These are phyloP conservation scores for Monsonia emarginata DNA, from an alignment of 441 rosid genomes.

Conservation along the genomic window DNA sequence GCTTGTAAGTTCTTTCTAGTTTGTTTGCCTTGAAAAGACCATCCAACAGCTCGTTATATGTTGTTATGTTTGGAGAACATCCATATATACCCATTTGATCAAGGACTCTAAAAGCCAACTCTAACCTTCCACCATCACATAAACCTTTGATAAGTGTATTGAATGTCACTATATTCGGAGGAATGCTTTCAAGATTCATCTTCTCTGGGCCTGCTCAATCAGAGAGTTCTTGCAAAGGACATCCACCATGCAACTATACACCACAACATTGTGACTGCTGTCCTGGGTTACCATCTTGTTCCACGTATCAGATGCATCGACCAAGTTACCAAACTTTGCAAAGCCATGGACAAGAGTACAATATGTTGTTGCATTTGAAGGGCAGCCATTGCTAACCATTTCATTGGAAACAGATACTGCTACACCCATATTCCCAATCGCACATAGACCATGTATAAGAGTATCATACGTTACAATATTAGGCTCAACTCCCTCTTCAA, in stretches of 20 bases:
- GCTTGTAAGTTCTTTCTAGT: constrained; percentile 34
- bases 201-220: constrained; percentile 55
- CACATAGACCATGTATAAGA: constrained; percentile 57
- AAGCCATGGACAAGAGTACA: constrained; percentile 61
- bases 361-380: constrained; percentile 52
- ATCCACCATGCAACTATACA: constrained; percentile 73
- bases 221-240: constrained; percentile 53
- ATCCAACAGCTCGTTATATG: constrained; percentile 59
- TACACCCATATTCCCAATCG: constrained; percentile 35
- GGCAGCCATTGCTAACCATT: constrained; percentile 49
- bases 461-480: constrained; percentile 56
- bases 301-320: constrained; percentile 62
- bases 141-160: constrained; percentile 60
- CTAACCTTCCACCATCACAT: constrained; percentile 49
- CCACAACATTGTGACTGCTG: constrained; percentile 59
- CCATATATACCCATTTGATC: constrained; percentile 39
- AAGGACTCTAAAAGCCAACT: constrained; percentile 47
- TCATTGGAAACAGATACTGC: constrained; percentile 39
- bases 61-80: constrained; percentile 49
- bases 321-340: constrained; percentile 49
- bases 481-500: constrained; percentile 38
- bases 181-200: constrained; percentile 45
- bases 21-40: constrained; percentile 45
- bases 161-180: constrained; percentile 57
- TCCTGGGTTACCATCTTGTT: constrained; percentile 61